phyloP scores from a whole-genome alignment of 2,329 filamentous ascomycete genomes.

The Botrytis aclada region DNA sequence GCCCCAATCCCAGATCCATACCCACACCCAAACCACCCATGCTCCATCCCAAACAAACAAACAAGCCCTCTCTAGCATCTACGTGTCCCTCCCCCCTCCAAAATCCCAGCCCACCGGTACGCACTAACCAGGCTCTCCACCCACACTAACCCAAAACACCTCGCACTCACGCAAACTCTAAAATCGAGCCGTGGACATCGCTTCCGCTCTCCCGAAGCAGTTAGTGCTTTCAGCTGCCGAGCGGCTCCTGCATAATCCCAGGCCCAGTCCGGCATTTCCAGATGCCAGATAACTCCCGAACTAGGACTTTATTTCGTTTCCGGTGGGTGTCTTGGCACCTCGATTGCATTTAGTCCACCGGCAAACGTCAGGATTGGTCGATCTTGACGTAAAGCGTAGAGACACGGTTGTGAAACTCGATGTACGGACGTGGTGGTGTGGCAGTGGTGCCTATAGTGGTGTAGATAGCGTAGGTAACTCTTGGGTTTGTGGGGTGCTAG shows the following conservation, averaged over 20 bases:
- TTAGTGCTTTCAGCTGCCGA: neutral
- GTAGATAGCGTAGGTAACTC: neutral
- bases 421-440: neutral
- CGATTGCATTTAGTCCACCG: neutral
- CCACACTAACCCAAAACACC: neutral
- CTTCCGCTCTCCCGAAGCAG: neutral
- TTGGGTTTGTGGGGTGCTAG: slow-evolving; percentile 3
- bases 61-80: neutral
- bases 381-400: slow-evolving; percentile 10
- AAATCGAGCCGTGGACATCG: neutral
- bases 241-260: slow-evolving; percentile 5
- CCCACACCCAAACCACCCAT: neutral
- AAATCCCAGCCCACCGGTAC: neutral
- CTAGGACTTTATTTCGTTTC: neutral
- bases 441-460: neutral
- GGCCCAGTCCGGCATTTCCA: neutral
- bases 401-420: neutral
- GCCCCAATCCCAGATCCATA: neutral
- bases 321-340: neutral
- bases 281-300: neutral
- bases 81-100: neutral
- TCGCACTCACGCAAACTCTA: neutral
- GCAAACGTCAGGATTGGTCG: neutral
- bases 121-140: neutral
- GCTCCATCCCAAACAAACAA: neutral